A percentile compares a stretch with the other conserved stretches of the same genome.
Evolutionary conservation across 768 basidiomycete genomes (phyloP).

Genomic region (Termitomyces sp.): DNA sequence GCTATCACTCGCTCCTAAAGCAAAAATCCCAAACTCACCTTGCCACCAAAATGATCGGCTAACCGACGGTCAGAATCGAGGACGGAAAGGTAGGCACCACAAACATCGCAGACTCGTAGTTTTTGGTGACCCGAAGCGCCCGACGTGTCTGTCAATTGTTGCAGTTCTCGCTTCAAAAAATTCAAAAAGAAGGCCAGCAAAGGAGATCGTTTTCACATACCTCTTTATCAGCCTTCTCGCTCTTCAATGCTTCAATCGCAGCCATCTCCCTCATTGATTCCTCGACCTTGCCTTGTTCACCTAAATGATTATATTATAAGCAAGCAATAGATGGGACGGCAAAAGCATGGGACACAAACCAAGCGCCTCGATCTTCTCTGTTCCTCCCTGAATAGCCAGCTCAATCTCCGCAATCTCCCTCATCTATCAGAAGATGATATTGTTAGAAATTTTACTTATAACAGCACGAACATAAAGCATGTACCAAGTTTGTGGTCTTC

Average conservation of each 20-base stretch:
- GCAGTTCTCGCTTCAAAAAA: constrained; percentile 74
- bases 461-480: constrained; percentile 17
- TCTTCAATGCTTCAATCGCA: constrained; percentile 96
- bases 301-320: constrained; percentile 40
- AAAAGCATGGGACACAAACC: constrained; percentile 37
- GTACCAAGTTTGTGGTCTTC: constrained; percentile 91
- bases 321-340: constrained; percentile 13
- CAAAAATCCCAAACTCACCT: constrained; percentile 49
- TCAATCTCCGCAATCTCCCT: constrained; percentile 99
- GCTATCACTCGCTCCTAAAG: constrained; percentile 12
- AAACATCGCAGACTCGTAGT: constrained; percentile 98
- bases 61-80: constrained; percentile 97
- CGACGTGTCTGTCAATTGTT: constrained; percentile 94
- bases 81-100: constrained; percentile 98
- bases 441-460: neutral
- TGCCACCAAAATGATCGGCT: constrained; percentile 99
- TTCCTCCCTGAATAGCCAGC: constrained; percentile 96
- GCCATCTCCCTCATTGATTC: constrained; percentile 98
- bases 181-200: constrained; percentile 5
- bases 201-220: constrained; percentile 31
- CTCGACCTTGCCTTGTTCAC: constrained; percentile 98
- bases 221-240: constrained; percentile 95
- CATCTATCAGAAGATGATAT: constrained; percentile 53
- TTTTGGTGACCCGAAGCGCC: constrained; percentile 99
- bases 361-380: constrained; percentile 93